Evolutionary conservation across 2,329 filamentous ascomycete genomes (phyloP), one percentile per base, ranked within the genome.

Genomic region (Rhynchosporium agropyri): DNA sequence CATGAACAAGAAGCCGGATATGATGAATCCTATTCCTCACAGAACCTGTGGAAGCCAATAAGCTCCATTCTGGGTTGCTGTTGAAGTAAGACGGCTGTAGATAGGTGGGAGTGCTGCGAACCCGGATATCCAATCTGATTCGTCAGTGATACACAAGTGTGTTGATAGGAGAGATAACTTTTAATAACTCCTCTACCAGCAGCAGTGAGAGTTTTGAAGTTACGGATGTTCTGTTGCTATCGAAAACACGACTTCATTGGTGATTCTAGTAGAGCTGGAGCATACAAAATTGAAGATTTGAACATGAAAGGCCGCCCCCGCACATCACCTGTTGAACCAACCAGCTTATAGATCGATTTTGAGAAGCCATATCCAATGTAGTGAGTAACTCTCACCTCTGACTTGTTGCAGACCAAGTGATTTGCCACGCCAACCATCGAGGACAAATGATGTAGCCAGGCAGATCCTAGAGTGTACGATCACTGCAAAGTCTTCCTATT

Each of bases 41-140:
- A 89, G 75, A 6, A 89, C 82, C 70, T 89, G 83, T 0, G 84
- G 83, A 0, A 81, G 76, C 84, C 86, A 89, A 74, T 82, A 89
- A 4, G 84, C 77, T 3, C 84, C 83, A 63, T 86, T 81, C 29
- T 81, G 70, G 1, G 76, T 77, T 9, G 77, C 74, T 3, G 72
- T 72, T 3, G 70, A 38, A 10, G 79, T 80, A 66, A 89, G 74
- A 8, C 79, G 74, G 64, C 82, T 71, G 65, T 78, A 77, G 49
- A 89, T 84, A 2, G 80, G 79, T 0, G 85, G 85, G 1, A 89
- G 73, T 2, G 83, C 80, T 0, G 84, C 85, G 69, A 88, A 81
- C 6, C 85, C 85, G 0, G 84, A 77, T 58, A 89, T 83, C 81
- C 84, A 88, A 63, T 65, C 20, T 42, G 36, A 3, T 43, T 29